These are phyloP conservation scores for Chlorella ohadii DNA, from an alignment of 139 green algal species.

Conservation along the genomic window DNA sequence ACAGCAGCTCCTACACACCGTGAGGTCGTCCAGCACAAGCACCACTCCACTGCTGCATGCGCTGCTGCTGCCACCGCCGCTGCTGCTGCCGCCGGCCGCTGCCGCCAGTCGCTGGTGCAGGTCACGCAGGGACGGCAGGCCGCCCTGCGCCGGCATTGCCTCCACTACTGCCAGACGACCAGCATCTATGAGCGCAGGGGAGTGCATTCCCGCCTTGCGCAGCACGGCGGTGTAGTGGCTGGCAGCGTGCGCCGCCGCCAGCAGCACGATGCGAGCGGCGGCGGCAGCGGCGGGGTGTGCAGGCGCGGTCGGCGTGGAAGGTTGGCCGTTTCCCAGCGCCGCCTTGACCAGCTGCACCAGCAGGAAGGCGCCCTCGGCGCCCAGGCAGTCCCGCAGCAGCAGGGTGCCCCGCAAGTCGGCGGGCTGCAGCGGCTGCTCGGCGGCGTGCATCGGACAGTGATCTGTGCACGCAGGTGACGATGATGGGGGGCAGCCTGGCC, in stretches of 20 bases:
- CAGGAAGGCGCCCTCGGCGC: too few relatives aligned
- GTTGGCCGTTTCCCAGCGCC: too few relatives aligned
- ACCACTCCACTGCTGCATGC: neutral
- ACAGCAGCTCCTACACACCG: neutral
- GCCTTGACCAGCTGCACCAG: too few relatives aligned
- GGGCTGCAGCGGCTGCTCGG: too few relatives aligned
- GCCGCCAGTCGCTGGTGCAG: conserved; percentile 19
- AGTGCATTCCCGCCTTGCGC: conserved; percentile 18
- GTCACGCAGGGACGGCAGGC: neutral
- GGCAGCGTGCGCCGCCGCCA: neutral
- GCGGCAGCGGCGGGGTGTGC: too few relatives aligned
- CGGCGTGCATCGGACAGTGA: too few relatives aligned
- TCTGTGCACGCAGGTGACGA: too few relatives aligned
- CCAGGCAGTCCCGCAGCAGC: too few relatives aligned
- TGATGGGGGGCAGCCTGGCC: too few relatives aligned
- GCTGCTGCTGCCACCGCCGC: neutral
- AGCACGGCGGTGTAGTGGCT: conserved; percentile 13
- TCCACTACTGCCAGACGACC: conserved; percentile 1
- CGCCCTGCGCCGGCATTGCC: neutral
- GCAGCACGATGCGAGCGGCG: conserved; percentile 2
- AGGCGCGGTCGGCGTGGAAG: too few relatives aligned
- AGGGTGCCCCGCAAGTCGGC: too few relatives aligned
- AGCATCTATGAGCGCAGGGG: neutral
- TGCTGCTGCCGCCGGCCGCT: neutral
- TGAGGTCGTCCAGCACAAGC: conserved; percentile 19